phyloP scores from a whole-genome alignment of 805 yeast genomes.

The Scheffersomyces ergatensis region DNA sequence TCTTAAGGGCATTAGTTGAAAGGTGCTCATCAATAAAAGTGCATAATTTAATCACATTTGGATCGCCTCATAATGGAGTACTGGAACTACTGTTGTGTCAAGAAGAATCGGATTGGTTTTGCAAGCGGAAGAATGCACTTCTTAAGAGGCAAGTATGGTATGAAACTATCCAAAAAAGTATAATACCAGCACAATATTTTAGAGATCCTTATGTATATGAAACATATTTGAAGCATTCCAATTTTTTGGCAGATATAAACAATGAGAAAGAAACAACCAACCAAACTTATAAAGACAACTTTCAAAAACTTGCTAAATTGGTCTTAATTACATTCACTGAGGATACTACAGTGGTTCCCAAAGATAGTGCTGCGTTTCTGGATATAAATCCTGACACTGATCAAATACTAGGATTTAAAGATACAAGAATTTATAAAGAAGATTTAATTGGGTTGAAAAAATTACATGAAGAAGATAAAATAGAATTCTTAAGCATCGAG shows the following conservation, averaged over 20 bases:
- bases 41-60: constrained; percentile 63
- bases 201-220: constrained; percentile 58
- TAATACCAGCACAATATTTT: constrained; percentile 76
- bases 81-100: constrained; percentile 63
- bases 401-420: constrained; percentile 38
- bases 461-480: constrained; percentile 40
- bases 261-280: constrained; percentile 49
- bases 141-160: constrained; percentile 63
- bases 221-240: constrained; percentile 53
- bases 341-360: constrained; percentile 73
- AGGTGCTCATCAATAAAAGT: constrained; percentile 45
- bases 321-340: constrained; percentile 58
- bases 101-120: constrained; percentile 52
- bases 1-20: constrained; percentile 65
- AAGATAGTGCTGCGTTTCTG: constrained; percentile 65
- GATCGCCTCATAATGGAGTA: constrained; percentile 80
- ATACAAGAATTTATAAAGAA: constrained; percentile 48
- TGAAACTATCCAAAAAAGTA: constrained; percentile 49
- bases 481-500: constrained; percentile 51
- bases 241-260: constrained; percentile 62
- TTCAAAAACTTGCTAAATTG: constrained; percentile 46
- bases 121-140: constrained; percentile 51
- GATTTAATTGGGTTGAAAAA: constrained; percentile 60
- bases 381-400: constrained; percentile 50
- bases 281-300: constrained; percentile 39